These are phyloP conservation scores for Pichia sp. DNA, from an alignment of 1,139 yeast genomes.

Conservation along the genomic window DNA sequence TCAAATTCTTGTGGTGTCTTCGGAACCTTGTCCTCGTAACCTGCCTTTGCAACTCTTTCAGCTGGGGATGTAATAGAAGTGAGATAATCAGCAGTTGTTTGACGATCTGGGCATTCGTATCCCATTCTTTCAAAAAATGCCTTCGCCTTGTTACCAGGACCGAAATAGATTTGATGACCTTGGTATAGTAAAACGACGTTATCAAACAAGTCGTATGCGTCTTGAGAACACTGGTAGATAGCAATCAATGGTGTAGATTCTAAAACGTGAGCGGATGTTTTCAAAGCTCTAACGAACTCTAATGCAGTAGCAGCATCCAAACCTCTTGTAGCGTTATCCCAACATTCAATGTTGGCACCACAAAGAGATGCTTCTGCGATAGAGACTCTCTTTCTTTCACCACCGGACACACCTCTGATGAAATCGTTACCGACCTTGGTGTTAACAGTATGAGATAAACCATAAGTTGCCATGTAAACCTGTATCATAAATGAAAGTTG, in stretches of 20 bases:
- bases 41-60: slow-evolving; percentile 51
- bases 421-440: slow-evolving; percentile 41
- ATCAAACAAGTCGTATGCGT: slow-evolving; percentile 71
- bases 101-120: slow-evolving; percentile 67
- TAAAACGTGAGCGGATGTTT: slow-evolving; percentile 53
- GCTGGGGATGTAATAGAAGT: slow-evolving; percentile 71
- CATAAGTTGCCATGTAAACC: slow-evolving; percentile 69
- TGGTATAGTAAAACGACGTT: slow-evolving; percentile 71
- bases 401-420: slow-evolving; percentile 42
- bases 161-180: slow-evolving; percentile 75
- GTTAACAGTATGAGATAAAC: slow-evolving; percentile 46
- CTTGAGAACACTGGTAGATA: slow-evolving; percentile 79
- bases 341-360: slow-evolving; percentile 52
- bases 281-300: slow-evolving; percentile 68
- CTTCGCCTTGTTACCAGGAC: slow-evolving; percentile 54
- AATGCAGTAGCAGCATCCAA: slow-evolving; percentile 72
- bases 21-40: slow-evolving; percentile 36
- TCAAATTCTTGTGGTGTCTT: slow-evolving; percentile 38
- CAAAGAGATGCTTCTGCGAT: slow-evolving; percentile 55
- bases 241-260: slow-evolving; percentile 68
- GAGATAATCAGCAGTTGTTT: slow-evolving; percentile 77
- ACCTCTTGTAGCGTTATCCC: slow-evolving; percentile 80
- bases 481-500: slow-evolving; percentile 3
- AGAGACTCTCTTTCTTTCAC: slow-evolving; percentile 41
- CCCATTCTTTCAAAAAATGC: slow-evolving; percentile 63